These are phyloP conservation scores for Ophiostoma populinum DNA, from an alignment of 2,329 filamentous ascomycete species.

Conservation along the genomic window DNA sequence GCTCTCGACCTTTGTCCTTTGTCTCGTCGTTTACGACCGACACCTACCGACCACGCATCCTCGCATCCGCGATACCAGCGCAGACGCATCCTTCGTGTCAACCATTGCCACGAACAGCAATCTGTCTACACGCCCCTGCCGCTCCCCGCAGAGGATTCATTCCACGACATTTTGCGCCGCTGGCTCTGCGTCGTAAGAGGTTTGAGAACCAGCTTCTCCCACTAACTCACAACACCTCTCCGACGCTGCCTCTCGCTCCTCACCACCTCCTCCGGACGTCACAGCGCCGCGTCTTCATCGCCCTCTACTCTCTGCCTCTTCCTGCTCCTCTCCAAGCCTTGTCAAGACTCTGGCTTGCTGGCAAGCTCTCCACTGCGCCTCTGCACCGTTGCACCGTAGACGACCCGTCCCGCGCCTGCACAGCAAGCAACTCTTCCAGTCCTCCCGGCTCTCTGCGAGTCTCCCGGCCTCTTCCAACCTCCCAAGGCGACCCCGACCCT, in stretches of 20 bases:
- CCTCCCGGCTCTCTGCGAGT: too few relatives aligned
- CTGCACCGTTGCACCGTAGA: constrained; percentile 1
- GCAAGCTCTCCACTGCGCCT: background rate
- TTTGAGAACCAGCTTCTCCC: constrained; percentile 2
- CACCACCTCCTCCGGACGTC: background rate
- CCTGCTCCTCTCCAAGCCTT: background rate
- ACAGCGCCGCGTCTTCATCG: background rate
- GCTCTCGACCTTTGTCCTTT: background rate
- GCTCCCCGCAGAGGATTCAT: too few relatives aligned
- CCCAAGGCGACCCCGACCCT: constrained; percentile 12
- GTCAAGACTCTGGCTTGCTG: background rate
- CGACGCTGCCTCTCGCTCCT: background rate
- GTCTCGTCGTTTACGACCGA: too few relatives aligned
- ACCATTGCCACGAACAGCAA: too few relatives aligned
- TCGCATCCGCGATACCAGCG: too few relatives aligned
- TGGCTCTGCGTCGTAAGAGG: too few relatives aligned
- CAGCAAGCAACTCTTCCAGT: background rate
- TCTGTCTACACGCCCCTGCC: too few relatives aligned
- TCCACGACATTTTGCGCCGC: too few relatives aligned
- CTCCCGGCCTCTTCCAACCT: constrained; percentile 1
- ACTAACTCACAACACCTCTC: background rate
- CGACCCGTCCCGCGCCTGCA: constrained; percentile 3
- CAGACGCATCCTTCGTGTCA: too few relatives aligned
- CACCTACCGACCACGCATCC: too few relatives aligned
- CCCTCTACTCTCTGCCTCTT: background rate